phyloP scores from a whole-genome alignment of 805 yeast genomes.

The Saccharomycopsis selenospora region DNA sequence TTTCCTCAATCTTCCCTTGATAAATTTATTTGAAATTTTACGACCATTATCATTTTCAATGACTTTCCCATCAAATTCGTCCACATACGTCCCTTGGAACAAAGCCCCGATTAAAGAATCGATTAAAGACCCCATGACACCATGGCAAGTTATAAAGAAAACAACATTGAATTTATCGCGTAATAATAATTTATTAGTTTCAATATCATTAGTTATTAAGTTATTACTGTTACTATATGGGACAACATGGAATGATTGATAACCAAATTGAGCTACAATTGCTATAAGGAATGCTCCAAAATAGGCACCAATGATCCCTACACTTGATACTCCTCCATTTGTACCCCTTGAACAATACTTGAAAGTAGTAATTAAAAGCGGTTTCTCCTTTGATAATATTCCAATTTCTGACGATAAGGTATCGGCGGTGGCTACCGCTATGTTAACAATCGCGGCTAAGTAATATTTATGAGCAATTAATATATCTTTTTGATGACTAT shows the following conservation, averaged over 20 bases:
- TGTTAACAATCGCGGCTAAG: constrained; percentile 30
- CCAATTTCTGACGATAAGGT: constrained; percentile 44
- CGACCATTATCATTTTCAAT: constrained; percentile 30
- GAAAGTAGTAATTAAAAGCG: constrained; percentile 36
- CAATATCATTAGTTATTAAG: background rate
- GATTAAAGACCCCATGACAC: constrained; percentile 32
- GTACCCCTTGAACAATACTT: constrained; percentile 39
- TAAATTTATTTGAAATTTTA: constrained; percentile 25
- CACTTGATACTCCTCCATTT: constrained; percentile 37
- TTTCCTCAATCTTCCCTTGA: constrained; percentile 23
- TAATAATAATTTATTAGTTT: background rate
- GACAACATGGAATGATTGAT: constrained; percentile 20
- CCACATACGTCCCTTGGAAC: constrained; percentile 32
- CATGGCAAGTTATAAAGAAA: constrained; percentile 28
- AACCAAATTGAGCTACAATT: constrained; percentile 25
- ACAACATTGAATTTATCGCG: constrained; percentile 14
- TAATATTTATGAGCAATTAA: constrained; percentile 19
- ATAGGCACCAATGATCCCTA: constrained; percentile 33
- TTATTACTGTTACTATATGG: constrained; percentile 13
- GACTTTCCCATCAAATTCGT: constrained; percentile 26
- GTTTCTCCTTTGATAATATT: constrained; percentile 32
- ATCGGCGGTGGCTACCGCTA: constrained; percentile 39
- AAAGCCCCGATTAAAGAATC: constrained; percentile 39
- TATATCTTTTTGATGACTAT: constrained; percentile 7
- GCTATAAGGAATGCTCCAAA: constrained; percentile 33